Evolutionary conservation across 1,139 yeast genomes (phyloP).

Genomic region (Taphrina sp.): DNA sequence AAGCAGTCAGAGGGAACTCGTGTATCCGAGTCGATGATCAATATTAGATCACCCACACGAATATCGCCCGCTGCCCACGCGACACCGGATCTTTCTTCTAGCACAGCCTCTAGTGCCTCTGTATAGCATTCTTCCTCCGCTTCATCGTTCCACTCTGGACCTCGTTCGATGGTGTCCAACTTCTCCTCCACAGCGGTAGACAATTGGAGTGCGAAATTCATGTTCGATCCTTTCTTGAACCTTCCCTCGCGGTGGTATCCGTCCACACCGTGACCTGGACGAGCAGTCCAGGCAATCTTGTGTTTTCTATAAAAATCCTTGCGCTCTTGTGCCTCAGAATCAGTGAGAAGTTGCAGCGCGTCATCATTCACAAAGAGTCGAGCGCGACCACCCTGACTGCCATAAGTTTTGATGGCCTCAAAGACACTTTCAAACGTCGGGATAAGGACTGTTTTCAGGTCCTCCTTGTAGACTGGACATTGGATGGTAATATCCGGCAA

Average conservation of each 20-base stretch:
- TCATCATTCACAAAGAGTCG: slow-evolving; percentile 33
- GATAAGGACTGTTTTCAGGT: slow-evolving; percentile 29
- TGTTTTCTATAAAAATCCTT: slow-evolving; percentile 34
- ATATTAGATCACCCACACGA: slow-evolving; percentile 35
- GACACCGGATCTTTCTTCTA: slow-evolving; percentile 6
- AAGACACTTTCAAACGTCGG: slow-evolving; percentile 31
- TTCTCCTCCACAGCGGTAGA: slow-evolving; percentile 33
- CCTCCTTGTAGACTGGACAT: no score
- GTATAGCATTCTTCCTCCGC: slow-evolving; percentile 3
- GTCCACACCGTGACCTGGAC: slow-evolving; percentile 35
- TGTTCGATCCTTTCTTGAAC: slow-evolving; percentile 24
- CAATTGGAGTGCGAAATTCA: slow-evolving; percentile 32
- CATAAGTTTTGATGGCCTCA: slow-evolving; percentile 30
- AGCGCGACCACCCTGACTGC: slow-evolving; percentile 33
- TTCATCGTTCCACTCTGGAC: slow-evolving; percentile 32
- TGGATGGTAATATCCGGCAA: slow-evolving; percentile 34
- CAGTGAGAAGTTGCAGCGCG: slow-evolving; percentile 29
- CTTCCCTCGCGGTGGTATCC: slow-evolving; percentile 30
- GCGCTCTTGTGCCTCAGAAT: slow-evolving; percentile 17
- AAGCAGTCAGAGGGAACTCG: slow-evolving; percentile 36
- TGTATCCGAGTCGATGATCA: slow-evolving; percentile 36
- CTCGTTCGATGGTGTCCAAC: slow-evolving; percentile 34
- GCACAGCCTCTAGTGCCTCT: not conserved
- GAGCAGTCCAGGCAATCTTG: slow-evolving; percentile 35
- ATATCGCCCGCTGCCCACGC: slow-evolving; percentile 36